Evolutionary conservation across 2,329 filamentous ascomycete species (phyloP).

Genomic region (Leptographium procerum): DNA sequence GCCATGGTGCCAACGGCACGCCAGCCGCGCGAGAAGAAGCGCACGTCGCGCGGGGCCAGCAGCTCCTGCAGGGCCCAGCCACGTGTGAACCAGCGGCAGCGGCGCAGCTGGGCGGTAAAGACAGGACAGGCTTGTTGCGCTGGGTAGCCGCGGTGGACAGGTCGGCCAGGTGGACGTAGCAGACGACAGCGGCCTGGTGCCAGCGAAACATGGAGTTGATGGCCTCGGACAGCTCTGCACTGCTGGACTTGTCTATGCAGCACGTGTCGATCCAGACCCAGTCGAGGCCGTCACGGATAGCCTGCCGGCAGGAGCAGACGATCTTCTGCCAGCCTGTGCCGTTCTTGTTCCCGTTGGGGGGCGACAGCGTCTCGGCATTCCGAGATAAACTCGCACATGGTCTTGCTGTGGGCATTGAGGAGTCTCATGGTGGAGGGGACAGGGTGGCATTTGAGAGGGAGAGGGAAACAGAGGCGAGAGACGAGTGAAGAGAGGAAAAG

Average conservation of each 20-base stretch:
- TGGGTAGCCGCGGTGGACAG: conserved; percentile 7
- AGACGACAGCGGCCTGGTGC: conserved; percentile 22
- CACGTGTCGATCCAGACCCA: conserved; percentile 27
- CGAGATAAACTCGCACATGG: background rate
- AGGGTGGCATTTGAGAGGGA: too few relatives aligned
- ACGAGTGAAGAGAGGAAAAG: too few relatives aligned
- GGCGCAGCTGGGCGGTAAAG: background rate
- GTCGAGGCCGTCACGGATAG: conserved; percentile 15
- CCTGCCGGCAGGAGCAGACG: conserved; percentile 12
- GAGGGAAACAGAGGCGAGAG: too few relatives aligned
- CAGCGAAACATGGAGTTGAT: conserved; percentile 18
- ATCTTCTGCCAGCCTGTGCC: conserved; percentile 19
- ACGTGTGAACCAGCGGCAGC: conserved; percentile 9
- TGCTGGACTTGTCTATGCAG: conserved; percentile 25
- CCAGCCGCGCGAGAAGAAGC: conserved; percentile 15
- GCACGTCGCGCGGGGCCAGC: conserved; percentile 10
- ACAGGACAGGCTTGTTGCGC: background rate
- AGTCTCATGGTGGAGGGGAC: background rate
- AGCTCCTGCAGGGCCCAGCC: conserved; percentile 16
- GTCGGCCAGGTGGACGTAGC: conserved; percentile 22
- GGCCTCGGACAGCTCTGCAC: conserved; percentile 22
- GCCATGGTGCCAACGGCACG: conserved; percentile 13
- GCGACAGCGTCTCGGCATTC: conserved; percentile 14
- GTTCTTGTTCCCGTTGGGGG: background rate
- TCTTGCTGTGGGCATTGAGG: background rate